Base-by-base conservation (phyloP, 2,329 filamentous ascomycete species). In the Catunica adiposa region DNA sequence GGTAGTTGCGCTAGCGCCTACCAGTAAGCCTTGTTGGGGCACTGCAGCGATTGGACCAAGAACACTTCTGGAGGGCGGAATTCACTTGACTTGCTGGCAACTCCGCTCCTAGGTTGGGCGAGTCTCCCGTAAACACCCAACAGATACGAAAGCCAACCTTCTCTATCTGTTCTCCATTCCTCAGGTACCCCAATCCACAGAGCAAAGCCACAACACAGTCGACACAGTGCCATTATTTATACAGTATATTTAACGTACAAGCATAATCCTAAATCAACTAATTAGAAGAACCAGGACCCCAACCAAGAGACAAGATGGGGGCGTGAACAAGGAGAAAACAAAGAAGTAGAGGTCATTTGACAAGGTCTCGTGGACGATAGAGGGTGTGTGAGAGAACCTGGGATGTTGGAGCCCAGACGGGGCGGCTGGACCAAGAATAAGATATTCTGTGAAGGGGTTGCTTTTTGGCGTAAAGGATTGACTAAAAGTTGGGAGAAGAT, bases 291-390 rank as follows among this genome's bases (percentile, higher is more conserved):
- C 9, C 20, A 17, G 14, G 40, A 44, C 15, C 4, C 40, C 9
- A 17, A 2, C 7, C 3, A 17, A 17, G 40, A 17, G 40, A 17
- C 15, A 3, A 7, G 38, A 44, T 2, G 44, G 22, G 22, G 22
- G 4, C 9, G 44, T 26, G 23, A 11, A 26, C 8, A 26, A 48
- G 22, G 44, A 26, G 44, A 26, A 7, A 20, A 48, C 3, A 48
- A 48, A 23, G 17, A 48, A 20, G 22, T 23, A 14, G 9, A 52
- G 25, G 50, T 52, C 50, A 52, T 29, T 52, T 52, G 50, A 52
- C 20, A 15, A 34, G 25, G 50, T 52, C 50, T 52, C 50, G 50
- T 52, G 50, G 31, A 38, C 31, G 22, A 11, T 11, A 22, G 40
- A 23, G 50, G 20, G 34, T 37, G 44, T 48, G 22, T 44, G 9